These are phyloP conservation scores for Rhizoclosmatium sp. DNA, from an alignment of 192 early-diverging fungal species.

Conservation along the genomic window DNA sequence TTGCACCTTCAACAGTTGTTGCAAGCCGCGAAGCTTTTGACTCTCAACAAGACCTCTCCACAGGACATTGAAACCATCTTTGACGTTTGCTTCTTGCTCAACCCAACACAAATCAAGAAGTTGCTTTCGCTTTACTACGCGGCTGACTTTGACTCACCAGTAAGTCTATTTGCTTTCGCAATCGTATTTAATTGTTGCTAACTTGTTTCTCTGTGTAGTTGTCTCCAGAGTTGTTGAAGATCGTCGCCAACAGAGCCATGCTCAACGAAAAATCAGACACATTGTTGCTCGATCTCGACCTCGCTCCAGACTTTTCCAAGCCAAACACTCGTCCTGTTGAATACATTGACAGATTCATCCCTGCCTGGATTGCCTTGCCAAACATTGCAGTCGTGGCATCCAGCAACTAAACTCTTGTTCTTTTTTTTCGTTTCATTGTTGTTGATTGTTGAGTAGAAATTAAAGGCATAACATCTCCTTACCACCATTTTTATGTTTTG, in stretches of 20 bases:
- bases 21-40: slow-evolving; percentile 96
- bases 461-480: too few relatives aligned
- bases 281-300: slow-evolving; percentile 83
- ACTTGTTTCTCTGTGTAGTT: slow-evolving; percentile 60
- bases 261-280: slow-evolving; percentile 90
- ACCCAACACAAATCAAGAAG: slow-evolving; percentile 97
- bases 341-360: slow-evolving; percentile 76
- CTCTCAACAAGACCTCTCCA: slow-evolving; percentile 87
- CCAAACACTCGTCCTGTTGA: slow-evolving; percentile 67
- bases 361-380: slow-evolving; percentile 67
- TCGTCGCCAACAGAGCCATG: slow-evolving; percentile 83
- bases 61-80: slow-evolving; percentile 98
- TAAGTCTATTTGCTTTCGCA: slow-evolving; percentile 38
- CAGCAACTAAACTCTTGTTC: slow-evolving; percentile 5
- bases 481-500: too few relatives aligned
- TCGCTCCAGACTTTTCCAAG: slow-evolving; percentile 70
- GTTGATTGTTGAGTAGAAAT: too few relatives aligned
- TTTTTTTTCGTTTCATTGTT: too few relatives aligned
- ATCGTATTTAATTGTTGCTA: slow-evolving; percentile 1
- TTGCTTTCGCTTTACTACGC: slow-evolving; percentile 93
- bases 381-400: slow-evolving; percentile 41
- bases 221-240: slow-evolving; percentile 87
- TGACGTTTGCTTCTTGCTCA: slow-evolving; percentile 97
- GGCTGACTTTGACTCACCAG: slow-evolving; percentile 93
- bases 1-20: slow-evolving; percentile 93